Conservation (phyloP, 305 asterid species). For the Fraxinus ornus region DNA sequence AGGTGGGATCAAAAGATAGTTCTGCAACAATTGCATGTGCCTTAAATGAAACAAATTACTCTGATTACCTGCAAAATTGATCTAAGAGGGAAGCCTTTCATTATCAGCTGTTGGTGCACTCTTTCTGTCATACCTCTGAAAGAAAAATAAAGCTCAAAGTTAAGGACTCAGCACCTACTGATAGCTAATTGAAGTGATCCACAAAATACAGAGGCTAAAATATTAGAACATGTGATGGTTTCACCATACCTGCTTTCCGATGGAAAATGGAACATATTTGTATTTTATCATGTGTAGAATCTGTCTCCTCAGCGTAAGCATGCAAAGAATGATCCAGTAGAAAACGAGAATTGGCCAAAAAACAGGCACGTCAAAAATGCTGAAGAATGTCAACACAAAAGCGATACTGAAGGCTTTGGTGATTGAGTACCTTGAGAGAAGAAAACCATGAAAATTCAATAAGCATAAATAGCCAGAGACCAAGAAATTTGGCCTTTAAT, state of each 20-base stretch:
- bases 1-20: neutral
- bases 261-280: constrained; percentile 60
- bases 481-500: neutral
- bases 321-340: too few relatives aligned
- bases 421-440: constrained; percentile 57
- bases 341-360: constrained; percentile 67
- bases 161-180: neutral
- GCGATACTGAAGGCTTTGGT: constrained; percentile 65
- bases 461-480: neutral
- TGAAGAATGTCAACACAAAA: constrained; percentile 59
- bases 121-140: constrained; percentile 54
- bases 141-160: constrained; percentile 13
- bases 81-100: constrained; percentile 34
- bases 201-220: neutral
- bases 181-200: constrained; percentile 6
- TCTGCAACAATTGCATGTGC: neutral
- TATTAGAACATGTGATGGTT: neutral
- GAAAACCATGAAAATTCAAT: constrained; percentile 22
- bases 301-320: constrained; percentile 44
- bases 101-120: constrained; percentile 47
- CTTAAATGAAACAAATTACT: neutral
- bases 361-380: constrained; percentile 61
- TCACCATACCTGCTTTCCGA: constrained; percentile 56
- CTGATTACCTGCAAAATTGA: constrained; percentile 8
- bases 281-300: constrained; percentile 65